These are phyloP conservation scores for Erodium texanum DNA, from an alignment of 441 rosid species.

Conservation along the genomic window DNA sequence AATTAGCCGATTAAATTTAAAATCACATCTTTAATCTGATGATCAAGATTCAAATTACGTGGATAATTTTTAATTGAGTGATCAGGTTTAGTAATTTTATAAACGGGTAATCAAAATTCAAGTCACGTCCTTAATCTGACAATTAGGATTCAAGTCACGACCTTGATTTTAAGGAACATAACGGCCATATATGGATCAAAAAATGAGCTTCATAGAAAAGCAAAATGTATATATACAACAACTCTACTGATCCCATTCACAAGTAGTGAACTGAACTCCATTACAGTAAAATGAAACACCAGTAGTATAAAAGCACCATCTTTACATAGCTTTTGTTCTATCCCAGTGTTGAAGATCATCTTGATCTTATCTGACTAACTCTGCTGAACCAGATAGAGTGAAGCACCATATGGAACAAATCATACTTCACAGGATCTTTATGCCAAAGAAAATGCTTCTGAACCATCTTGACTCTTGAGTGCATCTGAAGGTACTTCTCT, in stretches of 20 bases:
- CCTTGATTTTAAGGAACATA: no score
- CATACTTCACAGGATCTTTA: constrained; percentile 47
- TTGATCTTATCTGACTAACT: constrained; percentile 32
- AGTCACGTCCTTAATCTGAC: no score
- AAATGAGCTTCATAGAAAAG: neutral
- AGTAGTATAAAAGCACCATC: neutral
- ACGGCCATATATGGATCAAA: neutral
- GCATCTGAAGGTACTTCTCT: constrained; percentile 51
- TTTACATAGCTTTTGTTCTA: neutral
- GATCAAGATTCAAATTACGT: no score
- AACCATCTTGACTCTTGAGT: constrained; percentile 40
- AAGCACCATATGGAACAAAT: constrained; percentile 60
- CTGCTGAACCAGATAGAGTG: constrained; percentile 63
- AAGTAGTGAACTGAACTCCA: neutral
- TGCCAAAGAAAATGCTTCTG: constrained; percentile 71
- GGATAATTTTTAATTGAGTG: no score
- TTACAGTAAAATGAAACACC: neutral
- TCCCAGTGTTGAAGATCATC: constrained; percentile 16
- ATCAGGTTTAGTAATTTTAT: no score
- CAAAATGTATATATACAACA: neutral
- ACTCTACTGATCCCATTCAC: neutral
- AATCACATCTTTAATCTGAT: no score
- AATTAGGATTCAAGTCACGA: no score
- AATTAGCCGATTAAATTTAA: no score
- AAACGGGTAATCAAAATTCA: no score